Evolutionary conservation across 179 eudicot genomes (phyloP), one percentile per base, ranked within the genome.

Genomic region (Beta lomatogona): DNA sequence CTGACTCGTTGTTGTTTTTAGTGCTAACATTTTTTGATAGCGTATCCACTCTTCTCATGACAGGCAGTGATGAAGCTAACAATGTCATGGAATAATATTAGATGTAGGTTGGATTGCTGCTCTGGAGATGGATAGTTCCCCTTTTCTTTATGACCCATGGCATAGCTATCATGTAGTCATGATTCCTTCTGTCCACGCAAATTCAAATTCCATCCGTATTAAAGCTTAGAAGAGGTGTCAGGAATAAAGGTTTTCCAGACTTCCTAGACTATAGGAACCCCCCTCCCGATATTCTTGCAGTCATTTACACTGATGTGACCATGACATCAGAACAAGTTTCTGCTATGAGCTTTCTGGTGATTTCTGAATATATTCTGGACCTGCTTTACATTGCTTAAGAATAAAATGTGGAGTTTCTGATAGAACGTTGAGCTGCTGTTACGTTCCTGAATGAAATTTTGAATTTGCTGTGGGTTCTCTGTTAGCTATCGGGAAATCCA

Each of bases 41-140:
- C 76, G 75, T 80, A 82, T 88, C 79, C 79, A 77, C 88, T 84
- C 85, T 76, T 87, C 58, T 86, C 80, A 82, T 89, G 91, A 87
- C 91, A 85, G 91, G 90, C 86, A 88, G 84, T 86, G 81, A 74
- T 89, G 87, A 87, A 86, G 91, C 91, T 93, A 92, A 92, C 93
- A 85, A 83, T 87, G 68, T 82, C 84, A 79, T 77, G 81, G 73
- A 83, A 82, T 85, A 85, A 77, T 55, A 70, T 57, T 82, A 85
- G 87, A 59, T 61, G 16, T 85, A 88, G 87, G 80, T 82, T 77
- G 85, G 79, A 69, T 59, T 82, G 76, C 76, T 71, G 57, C 77
- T 82, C 52, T 78, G 75, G 57, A 28, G 80, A 75, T 78, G 28
- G 80, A 81, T 78, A 67, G 57, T 63, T 45, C 18, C 46, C 48